Evolutionary conservation across 2,329 filamentous ascomycete genomes (phyloP), one percentile per base, ranked within the genome.

Genomic region (Septoria petroselini): DNA sequence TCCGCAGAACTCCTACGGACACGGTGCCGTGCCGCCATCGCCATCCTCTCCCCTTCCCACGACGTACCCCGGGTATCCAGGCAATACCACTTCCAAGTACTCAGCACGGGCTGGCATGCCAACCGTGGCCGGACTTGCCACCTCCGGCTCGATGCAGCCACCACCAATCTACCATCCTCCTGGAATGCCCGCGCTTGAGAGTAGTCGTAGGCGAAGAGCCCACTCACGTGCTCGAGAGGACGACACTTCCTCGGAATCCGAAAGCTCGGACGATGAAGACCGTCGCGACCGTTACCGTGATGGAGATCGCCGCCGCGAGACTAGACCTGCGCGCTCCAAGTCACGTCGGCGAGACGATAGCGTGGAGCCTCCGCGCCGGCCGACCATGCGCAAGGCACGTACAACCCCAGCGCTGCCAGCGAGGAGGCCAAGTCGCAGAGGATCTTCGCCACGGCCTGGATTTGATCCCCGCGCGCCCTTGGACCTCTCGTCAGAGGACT

Each of bases 91-190:
- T n/a, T n/a, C 35, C 15, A 55, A 52, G 11, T 58, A 56, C 34
- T 65, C 63, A 30, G 59, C 63, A n/a, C 59, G 62, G 18, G 50
- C 55, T 15, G 38, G 49, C 25, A 60, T 54, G 35, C 53, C 58
- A 7, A 43, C 49, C 12, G 40, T 55, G 17, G 39, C 57, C 12
- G 50, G 53, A 23, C 44, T 59, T 17, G 58, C 50, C 6, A 49
- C 54, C n/a, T 38, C 52, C 12, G 53, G 52, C 41, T 9, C 44
- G 17, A 41, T 43, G 30, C 50, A 44, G n/a, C 38, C 41, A 11
- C 43, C 49, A 4, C 30, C 50, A 7, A 18, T 39, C 11, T 50
- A 50, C 21, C 40, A 40, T 25, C 29, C 48, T 7, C 49, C 55
- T n/a, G 52, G 45, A n/a, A 17, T 42, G 18, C 52, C 53, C 12